Evolutionary conservation across 805 yeast species (phyloP).

Genomic region (Wickerhamiella qilinensis): DNA sequence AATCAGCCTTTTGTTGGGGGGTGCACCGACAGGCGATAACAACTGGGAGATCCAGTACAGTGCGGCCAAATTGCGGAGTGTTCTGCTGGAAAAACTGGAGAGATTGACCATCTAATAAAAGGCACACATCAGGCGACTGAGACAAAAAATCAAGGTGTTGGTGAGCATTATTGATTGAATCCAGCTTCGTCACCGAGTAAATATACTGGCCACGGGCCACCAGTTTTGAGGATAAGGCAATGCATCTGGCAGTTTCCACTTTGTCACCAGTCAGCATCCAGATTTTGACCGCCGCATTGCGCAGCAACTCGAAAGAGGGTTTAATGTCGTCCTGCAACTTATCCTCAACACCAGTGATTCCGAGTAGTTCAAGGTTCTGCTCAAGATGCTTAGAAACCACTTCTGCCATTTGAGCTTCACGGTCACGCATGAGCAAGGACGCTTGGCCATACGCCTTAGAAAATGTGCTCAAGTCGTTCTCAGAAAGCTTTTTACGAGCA

Average conservation of each 20-base stretch:
- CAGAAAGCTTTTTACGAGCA: slow-evolving; percentile 60
- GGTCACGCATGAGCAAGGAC: slow-evolving; percentile 55
- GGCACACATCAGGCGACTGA: slow-evolving; percentile 49
- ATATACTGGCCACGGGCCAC: slow-evolving; percentile 89
- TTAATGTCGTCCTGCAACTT: slow-evolving; percentile 83
- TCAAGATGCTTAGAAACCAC: slow-evolving; percentile 60
- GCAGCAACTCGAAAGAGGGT: slow-evolving; percentile 72
- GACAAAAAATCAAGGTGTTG: slow-evolving; percentile 58
- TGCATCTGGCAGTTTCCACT: slow-evolving; percentile 96
- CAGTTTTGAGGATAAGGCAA: slow-evolving; percentile 85
- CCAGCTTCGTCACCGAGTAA: slow-evolving; percentile 61
- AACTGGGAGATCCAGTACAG: slow-evolving; percentile 68
- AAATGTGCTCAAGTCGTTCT: slow-evolving; percentile 44
- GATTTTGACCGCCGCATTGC: slow-evolving; percentile 93
- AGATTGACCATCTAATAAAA: slow-evolving; percentile 89
- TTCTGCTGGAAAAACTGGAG: slow-evolving; percentile 49
- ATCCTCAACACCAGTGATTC: slow-evolving; percentile 96
- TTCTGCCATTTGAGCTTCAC: slow-evolving; percentile 59
- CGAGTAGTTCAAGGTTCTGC: slow-evolving; percentile 67
- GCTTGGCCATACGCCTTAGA: slow-evolving; percentile 52
- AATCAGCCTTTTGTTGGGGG: slow-evolving; percentile 97
- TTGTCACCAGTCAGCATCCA: slow-evolving; percentile 99
- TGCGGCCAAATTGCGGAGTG: slow-evolving; percentile 51
- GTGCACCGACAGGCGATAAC: slow-evolving; percentile 98
- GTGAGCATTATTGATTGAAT: slow-evolving; percentile 47